Evolutionary conservation across 2,329 filamentous ascomycete genomes (phyloP), one percentile per base, ranked within the genome.

Genomic region (Lasiodiplodia sp.): DNA sequence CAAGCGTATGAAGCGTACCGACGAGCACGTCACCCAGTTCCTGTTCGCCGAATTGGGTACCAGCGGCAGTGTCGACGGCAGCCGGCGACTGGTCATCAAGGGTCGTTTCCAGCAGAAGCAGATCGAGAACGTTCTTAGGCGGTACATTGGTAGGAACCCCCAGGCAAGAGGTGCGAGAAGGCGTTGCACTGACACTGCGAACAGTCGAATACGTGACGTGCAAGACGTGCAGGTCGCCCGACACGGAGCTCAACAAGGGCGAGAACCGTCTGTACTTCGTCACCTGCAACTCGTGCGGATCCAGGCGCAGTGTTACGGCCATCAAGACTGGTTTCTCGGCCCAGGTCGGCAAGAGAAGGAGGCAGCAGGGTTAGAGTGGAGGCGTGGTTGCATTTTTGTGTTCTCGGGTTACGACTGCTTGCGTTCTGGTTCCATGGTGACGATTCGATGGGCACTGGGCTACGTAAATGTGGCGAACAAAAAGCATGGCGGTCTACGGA

Each of bases 261-360:
- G 96, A 99, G 85, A 99, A 98, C 87, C 92, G 96, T 85, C 87
- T 99, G 72, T 97, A 97, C 86, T 99, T 98, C 86, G 94, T 99
- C 79, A 97, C 94, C 70, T 97, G 95, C 90, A 97, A 96, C 85
- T 84, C 82, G 62, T 87, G 85, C 74, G 84, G 84, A 68, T 85
- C 83, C 57, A 79, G 95, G 83, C 91, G 94, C 80, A 94, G 90
- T 78, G 95, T 98, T 80, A 93, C 93, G 70, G 94, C 96, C 74
- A 99, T 99, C 91, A 99, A 99, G 91, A 97, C 94, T 71, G 96
- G 96, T 94, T 99, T 99, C 94, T 96, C 94, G 78, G 96, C 96
- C 82, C 96, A 98, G 85, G 92, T 99, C 82, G 96, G 96, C 82
- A 97, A 97, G 92, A 92, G 96, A 88, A 96, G 90, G 87, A 96